Base-by-base conservation (phyloP, 2,329 filamentous ascomycete species). In the Stemphylium beticola region DNA sequence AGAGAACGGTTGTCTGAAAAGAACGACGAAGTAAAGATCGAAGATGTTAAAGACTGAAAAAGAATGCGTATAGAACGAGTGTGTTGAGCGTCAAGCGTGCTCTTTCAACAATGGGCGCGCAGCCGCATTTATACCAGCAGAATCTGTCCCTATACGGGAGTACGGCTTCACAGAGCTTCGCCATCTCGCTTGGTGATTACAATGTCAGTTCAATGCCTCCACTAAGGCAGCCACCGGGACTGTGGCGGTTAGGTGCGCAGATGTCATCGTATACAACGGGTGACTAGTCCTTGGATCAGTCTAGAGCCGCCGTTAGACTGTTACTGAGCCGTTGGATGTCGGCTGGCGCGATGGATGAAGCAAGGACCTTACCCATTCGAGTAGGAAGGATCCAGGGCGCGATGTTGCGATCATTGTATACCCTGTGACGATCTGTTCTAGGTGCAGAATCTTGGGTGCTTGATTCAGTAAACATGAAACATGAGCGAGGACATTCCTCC, bases 1-100 rank as follows among this genome's bases (percentile, higher is more conserved):
- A 58, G 64, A 59, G 55, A 63, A 53, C 26, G 58, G 54, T 33
- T 43, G 54, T 53, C 20, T 54, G 36, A 53, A 64, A 50, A 42
- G 46, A 58, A 61, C 50, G 57, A 55, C 48, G 54, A 62, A 56
- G 52, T 53, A 48, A 55, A 61, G 41, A 42, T 52, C 41, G 43
- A 58, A 63, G n/a, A 58, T 58, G 44, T 49, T 44, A 60, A 64
- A 48, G 52, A 56, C 44, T 40, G 49, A 22, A 62, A 59, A 68
- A 57, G 58, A 67, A 60, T 47, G 64, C 58, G 40, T 60, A 38
- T 42, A 48, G 47, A 60, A 66, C 47, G 66, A 68, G 57, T 58
- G 65, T 60, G 49, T 61, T 66, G 57, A 67, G 67, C 69, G 59
- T 71, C 68, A 66, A 72, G 67, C 69, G 66, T 72, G 58, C 36